Evolutionary conservation across 2,329 filamentous ascomycete genomes (phyloP).

Genomic region (Fusarium succisae): DNA sequence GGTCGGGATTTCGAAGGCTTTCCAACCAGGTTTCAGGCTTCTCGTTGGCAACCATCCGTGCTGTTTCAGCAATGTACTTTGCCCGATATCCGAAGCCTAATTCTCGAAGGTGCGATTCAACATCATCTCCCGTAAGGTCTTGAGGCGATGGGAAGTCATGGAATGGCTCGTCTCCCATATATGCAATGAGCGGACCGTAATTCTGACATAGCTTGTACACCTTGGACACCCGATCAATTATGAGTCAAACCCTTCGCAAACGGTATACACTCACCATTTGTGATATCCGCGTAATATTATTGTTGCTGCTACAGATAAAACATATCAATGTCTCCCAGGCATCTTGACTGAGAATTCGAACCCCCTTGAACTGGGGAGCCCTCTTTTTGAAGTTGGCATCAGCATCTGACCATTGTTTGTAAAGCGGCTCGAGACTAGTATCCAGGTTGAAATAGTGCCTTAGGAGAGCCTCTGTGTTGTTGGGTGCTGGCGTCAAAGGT

Average conservation of each 20-base stretch:
- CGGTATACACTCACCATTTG: constrained; percentile 75
- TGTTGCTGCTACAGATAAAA: constrained; percentile 99
- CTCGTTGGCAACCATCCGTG: constrained; percentile 74
- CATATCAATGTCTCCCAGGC: constrained; percentile 93
- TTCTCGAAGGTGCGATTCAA: constrained; percentile 81
- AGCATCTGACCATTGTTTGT: constrained; percentile 84
- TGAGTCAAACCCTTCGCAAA: neutral
- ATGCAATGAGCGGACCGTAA: constrained; percentile 81
- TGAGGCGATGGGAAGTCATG: constrained; percentile 87
- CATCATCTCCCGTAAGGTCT: constrained; percentile 75
- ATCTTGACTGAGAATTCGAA: constrained; percentile 93
- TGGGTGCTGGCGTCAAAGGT: constrained; percentile 44
- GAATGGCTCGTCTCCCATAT: constrained; percentile 75
- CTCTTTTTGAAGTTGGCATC: constrained; percentile 91
- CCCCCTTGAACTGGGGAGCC: constrained; percentile 86
- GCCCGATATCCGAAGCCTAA: constrained; percentile 95
- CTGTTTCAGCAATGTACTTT: constrained; percentile 90
- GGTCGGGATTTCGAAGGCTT: constrained; percentile 79
- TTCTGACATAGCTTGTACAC: constrained; percentile 87
- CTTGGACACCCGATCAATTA: constrained; percentile 52
- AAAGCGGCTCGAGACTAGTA: constrained; percentile 79
- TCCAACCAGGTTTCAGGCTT: constrained; percentile 80
- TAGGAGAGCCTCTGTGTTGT: constrained; percentile 79
- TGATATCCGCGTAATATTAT: constrained; percentile 94
- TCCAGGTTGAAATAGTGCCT: constrained; percentile 87